These are phyloP conservation scores for Tylopilus vinaceipallidus DNA, from an alignment of 768 basidiomycete species.

Conservation along the genomic window DNA sequence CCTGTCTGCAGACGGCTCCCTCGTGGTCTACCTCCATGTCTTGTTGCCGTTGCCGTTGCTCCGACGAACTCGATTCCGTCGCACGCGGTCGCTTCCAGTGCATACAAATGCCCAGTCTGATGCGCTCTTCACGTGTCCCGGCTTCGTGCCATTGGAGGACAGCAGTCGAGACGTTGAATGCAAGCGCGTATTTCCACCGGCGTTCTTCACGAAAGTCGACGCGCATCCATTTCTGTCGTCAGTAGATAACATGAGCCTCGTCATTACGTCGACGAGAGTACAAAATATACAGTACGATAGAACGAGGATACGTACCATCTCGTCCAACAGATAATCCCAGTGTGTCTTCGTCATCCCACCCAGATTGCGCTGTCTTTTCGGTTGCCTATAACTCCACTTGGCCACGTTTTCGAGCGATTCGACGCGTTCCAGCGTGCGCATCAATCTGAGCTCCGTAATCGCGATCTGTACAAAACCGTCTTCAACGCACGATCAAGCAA, in stretches of 20 bases:
- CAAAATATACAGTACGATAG: background rate
- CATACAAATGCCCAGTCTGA: constrained; percentile 63
- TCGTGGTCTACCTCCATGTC: constrained; percentile 33
- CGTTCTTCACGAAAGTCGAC: constrained; percentile 93
- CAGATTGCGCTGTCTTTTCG: constrained; percentile 87
- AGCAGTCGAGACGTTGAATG: constrained; percentile 77
- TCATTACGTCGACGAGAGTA: background rate
- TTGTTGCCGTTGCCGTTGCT: constrained; percentile 34
- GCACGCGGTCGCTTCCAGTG: constrained; percentile 56
- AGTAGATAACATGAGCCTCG: constrained; percentile 11
- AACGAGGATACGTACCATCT: constrained; percentile 66
- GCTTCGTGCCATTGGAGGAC: constrained; percentile 88
- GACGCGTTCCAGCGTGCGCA: constrained; percentile 80
- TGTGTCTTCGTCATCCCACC: constrained; percentile 77
- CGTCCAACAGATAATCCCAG: constrained; percentile 95
- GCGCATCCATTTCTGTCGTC: constrained; percentile 88
- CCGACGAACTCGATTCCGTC: constrained; percentile 19
- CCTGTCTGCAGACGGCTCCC: constrained; percentile 15
- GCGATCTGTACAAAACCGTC: constrained; percentile 53
- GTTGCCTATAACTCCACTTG: constrained; percentile 91
- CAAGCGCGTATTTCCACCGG: constrained; percentile 85
- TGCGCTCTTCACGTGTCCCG: constrained; percentile 59
- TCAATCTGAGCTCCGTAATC: constrained; percentile 71
- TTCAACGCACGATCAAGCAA: background rate
- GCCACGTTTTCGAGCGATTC: constrained; percentile 78